Evolutionary conservation across 495 filamentous ascomycete genomes (phyloP).

Genomic region (Mycothermus thermophilus): DNA sequence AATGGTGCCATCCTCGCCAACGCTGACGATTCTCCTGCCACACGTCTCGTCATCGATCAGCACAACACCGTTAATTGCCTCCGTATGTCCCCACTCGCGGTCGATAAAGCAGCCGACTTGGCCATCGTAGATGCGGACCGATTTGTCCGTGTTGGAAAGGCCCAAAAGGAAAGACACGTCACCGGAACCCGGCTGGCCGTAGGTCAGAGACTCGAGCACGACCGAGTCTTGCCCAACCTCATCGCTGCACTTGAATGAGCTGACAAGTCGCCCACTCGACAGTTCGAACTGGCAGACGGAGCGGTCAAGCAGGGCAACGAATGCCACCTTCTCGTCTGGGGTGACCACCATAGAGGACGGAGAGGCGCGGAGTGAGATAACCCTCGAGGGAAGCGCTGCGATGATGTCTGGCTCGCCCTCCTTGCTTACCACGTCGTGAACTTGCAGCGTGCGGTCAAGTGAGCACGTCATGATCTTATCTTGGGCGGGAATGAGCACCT

Average conservation of each 20-base stretch:
- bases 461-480: conserved; percentile 72
- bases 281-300: conserved; percentile 66
- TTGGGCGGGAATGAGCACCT: conserved; percentile 32
- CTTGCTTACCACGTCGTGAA: conserved; percentile 62
- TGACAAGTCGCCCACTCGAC: conserved; percentile 50
- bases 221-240: conserved; percentile 66
- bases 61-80: conserved; percentile 73
- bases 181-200: conserved; percentile 29
- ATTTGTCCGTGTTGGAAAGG: conserved; percentile 87
- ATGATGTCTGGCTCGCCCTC: conserved; percentile 52
- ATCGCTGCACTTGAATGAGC: conserved; percentile 70
- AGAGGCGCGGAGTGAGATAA: conserved; percentile 70
- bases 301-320: conserved; percentile 70
- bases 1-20: conserved; percentile 70
- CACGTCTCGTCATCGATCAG: conserved; percentile 47
- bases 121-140: conserved; percentile 74
- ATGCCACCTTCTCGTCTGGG: conserved; percentile 47
- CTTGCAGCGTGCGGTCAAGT: conserved; percentile 68
- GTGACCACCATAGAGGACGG: conserved; percentile 68
- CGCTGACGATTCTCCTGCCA: conserved; percentile 49
- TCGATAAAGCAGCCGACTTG: conserved; percentile 62
- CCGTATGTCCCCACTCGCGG: conserved; percentile 87
- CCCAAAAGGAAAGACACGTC: conserved; percentile 52
- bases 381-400: conserved; percentile 61
- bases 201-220: conserved; percentile 60